Evolutionary conservation across 2,329 filamentous ascomycete genomes (phyloP).

Genomic region (Tolypocladium pustulatum): DNA sequence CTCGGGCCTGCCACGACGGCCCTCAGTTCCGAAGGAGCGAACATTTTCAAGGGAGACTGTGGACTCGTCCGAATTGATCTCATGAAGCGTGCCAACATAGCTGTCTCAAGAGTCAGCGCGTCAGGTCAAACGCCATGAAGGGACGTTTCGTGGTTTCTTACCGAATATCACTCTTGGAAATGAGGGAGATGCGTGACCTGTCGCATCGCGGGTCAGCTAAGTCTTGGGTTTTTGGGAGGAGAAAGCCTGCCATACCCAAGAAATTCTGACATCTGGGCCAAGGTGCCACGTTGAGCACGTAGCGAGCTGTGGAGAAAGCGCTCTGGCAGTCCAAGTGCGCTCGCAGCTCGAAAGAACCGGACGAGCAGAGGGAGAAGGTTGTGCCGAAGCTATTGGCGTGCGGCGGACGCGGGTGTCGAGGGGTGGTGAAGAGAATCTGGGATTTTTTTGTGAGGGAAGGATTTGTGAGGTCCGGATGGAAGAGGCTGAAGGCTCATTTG

Average conservation of each 20-base stretch:
- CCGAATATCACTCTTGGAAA: slow-evolving; percentile 96
- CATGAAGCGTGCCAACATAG: slow-evolving; percentile 90
- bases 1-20: slow-evolving; percentile 64
- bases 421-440: slow-evolving; percentile 4
- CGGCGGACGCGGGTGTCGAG: not conserved
- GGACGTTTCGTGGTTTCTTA: slow-evolving; percentile 35
- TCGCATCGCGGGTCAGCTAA: not conserved
- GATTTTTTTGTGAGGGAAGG: slow-evolving; percentile 19
- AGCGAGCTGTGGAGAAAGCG: slow-evolving; percentile 18
- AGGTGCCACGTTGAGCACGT: slow-evolving; percentile 30
- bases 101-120: slow-evolving; percentile 38
- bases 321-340: slow-evolving; percentile 10
- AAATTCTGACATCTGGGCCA: slow-evolving; percentile 46
- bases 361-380: not conserved
- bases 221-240: not conserved
- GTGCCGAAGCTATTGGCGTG: not conserved
- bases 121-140: slow-evolving; percentile 1
- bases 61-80: slow-evolving; percentile 95
- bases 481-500: slow-evolving; percentile 15
- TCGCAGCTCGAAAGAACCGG: slow-evolving; percentile 2
- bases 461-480: slow-evolving; percentile 18
- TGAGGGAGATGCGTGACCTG: slow-evolving; percentile 84
- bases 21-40: slow-evolving; percentile 87
- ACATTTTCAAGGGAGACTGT: slow-evolving; percentile 97
- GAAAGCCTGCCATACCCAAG: slow-evolving; percentile 35